A percentile compares a stretch with the other conserved stretches of the same genome.
phyloP scores from a whole-genome alignment of 805 yeast genomes.

The Nakazawaea ishiwadae region DNA sequence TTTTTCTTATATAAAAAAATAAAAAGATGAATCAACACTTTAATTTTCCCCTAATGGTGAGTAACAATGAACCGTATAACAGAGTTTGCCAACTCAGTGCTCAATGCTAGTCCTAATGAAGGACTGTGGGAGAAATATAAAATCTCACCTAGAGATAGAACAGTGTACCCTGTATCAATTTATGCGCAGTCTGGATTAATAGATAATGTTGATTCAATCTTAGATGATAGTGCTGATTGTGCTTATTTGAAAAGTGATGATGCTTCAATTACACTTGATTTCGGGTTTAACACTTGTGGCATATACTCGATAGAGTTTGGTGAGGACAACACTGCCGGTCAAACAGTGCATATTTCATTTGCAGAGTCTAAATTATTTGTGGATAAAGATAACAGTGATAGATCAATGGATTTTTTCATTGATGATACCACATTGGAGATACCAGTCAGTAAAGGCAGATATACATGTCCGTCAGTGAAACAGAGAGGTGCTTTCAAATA shows the following conservation, averaged over 20 bases:
- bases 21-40: no score
- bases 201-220: slow-evolving; percentile 3
- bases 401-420: slow-evolving; percentile 13
- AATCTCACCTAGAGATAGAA: slow-evolving; percentile 11
- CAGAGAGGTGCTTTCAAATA: slow-evolving; percentile 14
- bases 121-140: slow-evolving; percentile 14
- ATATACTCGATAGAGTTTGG: slow-evolving; percentile 10
- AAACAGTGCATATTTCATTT: slow-evolving; percentile 11
- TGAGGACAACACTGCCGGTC: slow-evolving; percentile 5
- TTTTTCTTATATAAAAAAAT: no score
- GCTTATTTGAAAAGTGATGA: slow-evolving; percentile 11
- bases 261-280: slow-evolving; percentile 12
- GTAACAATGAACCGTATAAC: no score
- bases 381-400: slow-evolving; percentile 10
- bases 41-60: no score
- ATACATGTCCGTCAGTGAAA: slow-evolving; percentile 7
- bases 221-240: not conserved
- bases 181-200: slow-evolving; percentile 6
- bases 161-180: slow-evolving; percentile 8
- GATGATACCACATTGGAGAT: slow-evolving; percentile 13
- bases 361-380: slow-evolving; percentile 11
- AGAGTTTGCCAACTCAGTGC: slow-evolving; percentile 9
- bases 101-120: slow-evolving; percentile 11
- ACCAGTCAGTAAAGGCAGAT: slow-evolving; percentile 9
- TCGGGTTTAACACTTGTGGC: slow-evolving; percentile 14